Conservation (phyloP, 441 rosid species). For the Bruguiera hainesii region DNA sequence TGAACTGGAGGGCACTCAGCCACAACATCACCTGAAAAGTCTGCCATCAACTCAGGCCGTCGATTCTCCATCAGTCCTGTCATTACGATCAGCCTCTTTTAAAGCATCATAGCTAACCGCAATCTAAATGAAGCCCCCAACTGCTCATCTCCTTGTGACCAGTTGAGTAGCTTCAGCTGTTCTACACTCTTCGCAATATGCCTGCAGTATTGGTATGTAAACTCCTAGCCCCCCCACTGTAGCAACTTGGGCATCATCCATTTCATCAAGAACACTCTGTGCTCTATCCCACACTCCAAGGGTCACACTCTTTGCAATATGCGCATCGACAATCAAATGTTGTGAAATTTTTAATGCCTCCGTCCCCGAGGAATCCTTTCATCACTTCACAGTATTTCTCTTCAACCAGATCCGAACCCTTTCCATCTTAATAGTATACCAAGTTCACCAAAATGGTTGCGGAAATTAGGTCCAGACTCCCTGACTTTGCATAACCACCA, state of each 20-base stretch:
- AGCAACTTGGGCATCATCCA: constrained; percentile 62
- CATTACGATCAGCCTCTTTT: constrained; percentile 45
- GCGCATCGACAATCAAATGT: constrained; percentile 66
- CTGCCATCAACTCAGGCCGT: not conserved
- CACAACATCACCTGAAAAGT: no score
- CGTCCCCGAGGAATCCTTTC: constrained; percentile 60
- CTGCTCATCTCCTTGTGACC: no score
- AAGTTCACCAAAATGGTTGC: constrained; percentile 41
- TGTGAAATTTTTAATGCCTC: constrained; percentile 54
- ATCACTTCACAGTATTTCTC: constrained; percentile 63
- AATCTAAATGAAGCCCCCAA: constrained; percentile 61
- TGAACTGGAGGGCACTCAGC: no score
- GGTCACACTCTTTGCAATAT: constrained; percentile 45
- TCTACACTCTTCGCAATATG: constrained; percentile 74
- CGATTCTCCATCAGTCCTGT: constrained; percentile 1
- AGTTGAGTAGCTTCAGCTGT: constrained; percentile 31
- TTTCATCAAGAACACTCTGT: constrained; percentile 62
- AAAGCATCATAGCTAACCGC: constrained; percentile 50
- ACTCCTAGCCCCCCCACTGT: constrained; percentile 52
- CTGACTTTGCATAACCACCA: constrained; percentile 57
- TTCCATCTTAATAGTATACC: constrained; percentile 30
- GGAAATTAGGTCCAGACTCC: constrained; percentile 51
- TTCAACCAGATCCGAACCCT: constrained; percentile 36
- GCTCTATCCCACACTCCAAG: constrained; percentile 86
- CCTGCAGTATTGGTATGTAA: constrained; percentile 60